These are phyloP conservation scores for Suillus discolor DNA, from an alignment of 768 basidiomycete genomes.

Conservation along the genomic window DNA sequence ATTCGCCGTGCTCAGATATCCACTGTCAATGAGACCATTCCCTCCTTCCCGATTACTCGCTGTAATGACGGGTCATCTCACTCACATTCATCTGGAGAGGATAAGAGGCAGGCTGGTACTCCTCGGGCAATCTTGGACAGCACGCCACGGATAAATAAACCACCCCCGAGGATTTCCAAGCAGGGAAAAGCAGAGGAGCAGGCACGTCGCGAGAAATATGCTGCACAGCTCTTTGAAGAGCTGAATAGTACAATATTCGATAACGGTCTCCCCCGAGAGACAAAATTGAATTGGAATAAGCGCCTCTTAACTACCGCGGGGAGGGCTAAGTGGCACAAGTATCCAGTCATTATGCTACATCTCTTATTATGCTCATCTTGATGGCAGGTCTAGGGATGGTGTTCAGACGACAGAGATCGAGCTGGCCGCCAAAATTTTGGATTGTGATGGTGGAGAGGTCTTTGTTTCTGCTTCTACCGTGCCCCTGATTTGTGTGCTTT, in stretches of 20 bases:
- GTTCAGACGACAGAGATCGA: conserved; percentile 67
- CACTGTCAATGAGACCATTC: not conserved
- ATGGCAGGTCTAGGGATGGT: conserved; percentile 55
- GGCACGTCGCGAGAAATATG: conserved; percentile 50
- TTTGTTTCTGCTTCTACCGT: not conserved
- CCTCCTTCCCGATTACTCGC: not conserved
- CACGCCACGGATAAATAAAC: conserved; percentile 14
- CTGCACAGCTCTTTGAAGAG: conserved; percentile 58
- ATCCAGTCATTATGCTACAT: not conserved
- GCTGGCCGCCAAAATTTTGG: conserved; percentile 81
- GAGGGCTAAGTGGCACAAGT: conserved; percentile 67
- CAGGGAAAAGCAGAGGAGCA: conserved; percentile 49
- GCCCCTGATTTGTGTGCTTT: not conserved
- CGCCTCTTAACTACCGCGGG: conserved; percentile 70
- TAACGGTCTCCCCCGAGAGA: conserved; percentile 51
- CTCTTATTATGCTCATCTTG: conserved; percentile 1
- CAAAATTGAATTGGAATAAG: conserved; percentile 68
- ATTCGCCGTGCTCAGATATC: conserved; percentile 26
- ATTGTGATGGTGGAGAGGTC: conserved; percentile 60
- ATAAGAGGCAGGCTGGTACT: not conserved
- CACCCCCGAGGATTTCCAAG: conserved; percentile 34
- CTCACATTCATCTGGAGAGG: conserved; percentile 12
- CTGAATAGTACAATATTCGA: conserved; percentile 63
- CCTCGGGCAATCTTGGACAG: conserved; percentile 15
- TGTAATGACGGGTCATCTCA: not conserved